Conservation (phyloP, 345 rosid genomes). For the Ceriops decandra region DNA sequence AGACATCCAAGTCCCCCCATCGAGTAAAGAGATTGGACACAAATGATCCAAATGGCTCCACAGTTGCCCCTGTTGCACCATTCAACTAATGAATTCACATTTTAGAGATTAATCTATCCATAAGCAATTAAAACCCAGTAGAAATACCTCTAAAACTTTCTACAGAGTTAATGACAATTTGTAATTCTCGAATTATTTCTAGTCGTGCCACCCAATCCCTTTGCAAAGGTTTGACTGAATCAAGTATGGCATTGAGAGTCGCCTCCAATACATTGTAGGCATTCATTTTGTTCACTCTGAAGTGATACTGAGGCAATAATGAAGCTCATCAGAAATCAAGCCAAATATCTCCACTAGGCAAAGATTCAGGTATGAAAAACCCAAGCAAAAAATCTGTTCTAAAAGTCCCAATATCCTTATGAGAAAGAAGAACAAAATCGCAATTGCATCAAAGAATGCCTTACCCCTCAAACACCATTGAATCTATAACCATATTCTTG, state of each 20-base stretch:
- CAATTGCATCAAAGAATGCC: background rate
- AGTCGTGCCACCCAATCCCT: constrained; percentile 50
- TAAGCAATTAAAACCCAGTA: background rate
- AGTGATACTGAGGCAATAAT: constrained; percentile 18
- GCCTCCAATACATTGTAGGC: constrained; percentile 36
- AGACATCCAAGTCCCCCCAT: constrained; percentile 82
- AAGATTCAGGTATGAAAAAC: background rate
- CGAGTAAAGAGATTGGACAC: constrained; percentile 76
- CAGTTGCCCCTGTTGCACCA: constrained; percentile 66
- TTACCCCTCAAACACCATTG: background rate
- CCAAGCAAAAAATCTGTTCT: background rate
- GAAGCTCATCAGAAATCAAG: constrained; percentile 12
- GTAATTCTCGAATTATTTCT: constrained; percentile 51
- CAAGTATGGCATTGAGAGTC: constrained; percentile 54
- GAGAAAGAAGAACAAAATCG: background rate
- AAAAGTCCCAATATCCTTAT: background rate
- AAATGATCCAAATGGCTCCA: constrained; percentile 88
- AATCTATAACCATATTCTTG: background rate
- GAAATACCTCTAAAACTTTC: constrained; percentile 74
- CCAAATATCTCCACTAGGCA: background rate
- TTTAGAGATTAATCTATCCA: background rate
- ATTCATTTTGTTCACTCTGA: constrained; percentile 40
- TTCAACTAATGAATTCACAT: constrained; percentile 1
- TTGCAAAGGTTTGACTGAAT: constrained; percentile 46
- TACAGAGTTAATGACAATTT: constrained; percentile 46